These are phyloP conservation scores for Sordariomycetes sp. DNA, from an alignment of 2,329 filamentous ascomycete genomes.

Conservation along the genomic window DNA sequence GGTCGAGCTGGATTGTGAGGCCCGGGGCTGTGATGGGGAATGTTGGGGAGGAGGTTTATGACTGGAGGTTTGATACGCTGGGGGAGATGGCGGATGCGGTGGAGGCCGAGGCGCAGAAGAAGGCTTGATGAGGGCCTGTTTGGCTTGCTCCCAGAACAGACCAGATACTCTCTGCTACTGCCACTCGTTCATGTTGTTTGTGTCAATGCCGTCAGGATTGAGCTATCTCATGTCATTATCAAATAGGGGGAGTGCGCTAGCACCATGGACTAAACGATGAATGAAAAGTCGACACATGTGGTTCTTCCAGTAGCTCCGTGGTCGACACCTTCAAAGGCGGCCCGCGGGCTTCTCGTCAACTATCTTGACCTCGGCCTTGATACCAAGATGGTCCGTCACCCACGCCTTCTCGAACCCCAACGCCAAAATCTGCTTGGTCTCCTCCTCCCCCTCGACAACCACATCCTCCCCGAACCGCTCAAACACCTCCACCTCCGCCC, in stretches of 20 bases:
- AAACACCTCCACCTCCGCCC: constrained; percentile 19
- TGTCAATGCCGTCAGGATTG: too few relatives aligned
- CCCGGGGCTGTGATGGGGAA: constrained; percentile 27
- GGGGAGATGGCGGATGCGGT: constrained; percentile 47
- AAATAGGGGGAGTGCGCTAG: too few relatives aligned
- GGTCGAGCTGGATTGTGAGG: constrained; percentile 50
- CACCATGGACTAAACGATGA: too few relatives aligned
- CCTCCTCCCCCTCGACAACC: constrained; percentile 22
- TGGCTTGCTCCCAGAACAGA: too few relatives aligned
- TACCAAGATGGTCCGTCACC: constrained; percentile 39
- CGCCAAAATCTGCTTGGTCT: constrained; percentile 15
- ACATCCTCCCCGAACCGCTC: constrained; percentile 36
- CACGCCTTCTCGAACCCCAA: constrained; percentile 27
- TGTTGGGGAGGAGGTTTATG: constrained; percentile 28
- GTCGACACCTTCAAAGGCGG: not conserved
- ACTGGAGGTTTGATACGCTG: constrained; percentile 46
- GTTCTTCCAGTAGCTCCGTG: not conserved
- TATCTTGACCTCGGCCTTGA: constrained; percentile 19
- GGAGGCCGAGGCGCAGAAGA: constrained; percentile 19
- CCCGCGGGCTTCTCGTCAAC: not conserved
- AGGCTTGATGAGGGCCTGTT: too few relatives aligned
- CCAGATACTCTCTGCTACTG: too few relatives aligned
- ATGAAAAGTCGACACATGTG: not conserved
- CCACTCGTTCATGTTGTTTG: too few relatives aligned
- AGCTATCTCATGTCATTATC: too few relatives aligned